Conservation (phyloP, 2,329 filamentous ascomycete species). For the Pyrenophora teres region DNA sequence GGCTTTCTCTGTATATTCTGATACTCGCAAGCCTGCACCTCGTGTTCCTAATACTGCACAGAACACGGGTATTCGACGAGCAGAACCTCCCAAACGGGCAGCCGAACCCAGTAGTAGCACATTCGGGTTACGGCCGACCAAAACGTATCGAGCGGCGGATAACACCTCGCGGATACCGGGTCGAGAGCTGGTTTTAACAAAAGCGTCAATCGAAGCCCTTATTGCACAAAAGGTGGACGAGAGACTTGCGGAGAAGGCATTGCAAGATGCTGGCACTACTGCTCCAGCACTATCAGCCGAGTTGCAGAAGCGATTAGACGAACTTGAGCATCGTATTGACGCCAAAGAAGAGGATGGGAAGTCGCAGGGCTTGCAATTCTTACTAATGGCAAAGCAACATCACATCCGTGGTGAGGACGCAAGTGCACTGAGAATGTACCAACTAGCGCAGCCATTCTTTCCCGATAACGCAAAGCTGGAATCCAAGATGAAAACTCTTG, state of each 20-base stretch:
- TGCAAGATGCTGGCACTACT: slow-evolving; percentile 59
- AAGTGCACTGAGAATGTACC: slow-evolving; percentile 82
- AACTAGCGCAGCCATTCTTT: slow-evolving; percentile 82
- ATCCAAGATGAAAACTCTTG: slow-evolving; percentile 59
- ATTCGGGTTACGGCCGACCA: slow-evolving; percentile 47
- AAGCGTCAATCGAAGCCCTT: slow-evolving; percentile 81
- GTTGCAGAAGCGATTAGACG: slow-evolving; percentile 79
- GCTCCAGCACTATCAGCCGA: slow-evolving; percentile 68
- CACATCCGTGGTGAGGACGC: slow-evolving; percentile 80
- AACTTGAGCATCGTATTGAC: slow-evolving; percentile 84
- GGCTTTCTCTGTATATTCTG: slow-evolving; percentile 84
- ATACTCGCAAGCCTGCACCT: slow-evolving; percentile 51
- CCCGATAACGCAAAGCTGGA: slow-evolving; percentile 79
- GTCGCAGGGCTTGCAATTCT: slow-evolving; percentile 79
- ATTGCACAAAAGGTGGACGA: slow-evolving; percentile 91
- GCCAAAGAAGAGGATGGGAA: slow-evolving; percentile 70
- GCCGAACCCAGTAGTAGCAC: slow-evolving; percentile 46
- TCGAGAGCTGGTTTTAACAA: slow-evolving; percentile 52
- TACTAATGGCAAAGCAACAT: slow-evolving; percentile 91
- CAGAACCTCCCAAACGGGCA: slow-evolving; percentile 52
- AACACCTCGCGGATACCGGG: slow-evolving; percentile 35
- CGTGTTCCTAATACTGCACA: slow-evolving; percentile 39
- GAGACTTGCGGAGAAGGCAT: slow-evolving; percentile 76
- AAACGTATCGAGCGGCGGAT: slow-evolving; percentile 46
- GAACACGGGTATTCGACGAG: slow-evolving; percentile 41